Conservation (phyloP, 1,284 basidiomycete genomes). For the Sporisorium reilianum region DNA sequence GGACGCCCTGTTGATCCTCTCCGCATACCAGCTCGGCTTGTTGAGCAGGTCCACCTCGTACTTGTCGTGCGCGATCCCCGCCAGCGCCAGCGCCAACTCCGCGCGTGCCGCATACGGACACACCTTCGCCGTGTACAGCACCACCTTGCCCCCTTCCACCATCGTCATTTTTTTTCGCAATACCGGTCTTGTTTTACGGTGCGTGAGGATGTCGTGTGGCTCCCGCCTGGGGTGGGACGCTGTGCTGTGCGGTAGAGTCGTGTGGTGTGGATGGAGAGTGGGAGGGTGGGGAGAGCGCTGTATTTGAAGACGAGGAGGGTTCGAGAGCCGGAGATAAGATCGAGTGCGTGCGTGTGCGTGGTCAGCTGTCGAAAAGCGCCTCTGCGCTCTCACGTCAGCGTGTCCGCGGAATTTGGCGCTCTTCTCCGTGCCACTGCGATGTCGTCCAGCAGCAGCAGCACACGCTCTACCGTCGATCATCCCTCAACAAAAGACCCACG, state of each 20-base stretch:
- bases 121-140: constrained; percentile 40
- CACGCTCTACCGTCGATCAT: too few relatives aligned
- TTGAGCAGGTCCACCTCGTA: constrained; percentile 32
- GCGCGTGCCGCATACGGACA: constrained; percentile 34
- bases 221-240: too few relatives aligned
- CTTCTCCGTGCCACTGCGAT: too few relatives aligned
- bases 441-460: too few relatives aligned
- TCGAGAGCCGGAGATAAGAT: background rate
- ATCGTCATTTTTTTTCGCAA: background rate
- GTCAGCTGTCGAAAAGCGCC: constrained; percentile 4
- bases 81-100: constrained; percentile 24
- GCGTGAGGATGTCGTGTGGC: too few relatives aligned
- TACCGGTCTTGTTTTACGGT: too few relatives aligned
- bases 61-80: constrained; percentile 15
- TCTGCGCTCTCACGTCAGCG: background rate
- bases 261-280: too few relatives aligned
- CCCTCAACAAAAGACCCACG: too few relatives aligned
- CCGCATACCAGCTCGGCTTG: constrained; percentile 32
- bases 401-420: background rate
- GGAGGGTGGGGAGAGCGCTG: background rate
- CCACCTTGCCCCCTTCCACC: too few relatives aligned
- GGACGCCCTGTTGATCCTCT: constrained; percentile 26
- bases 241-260: too few relatives aligned
- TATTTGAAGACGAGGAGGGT: background rate
- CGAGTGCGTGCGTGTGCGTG: background rate